Conservation (phyloP, 768 basidiomycete genomes). For the Chlorophyllum brunneum region DNA sequence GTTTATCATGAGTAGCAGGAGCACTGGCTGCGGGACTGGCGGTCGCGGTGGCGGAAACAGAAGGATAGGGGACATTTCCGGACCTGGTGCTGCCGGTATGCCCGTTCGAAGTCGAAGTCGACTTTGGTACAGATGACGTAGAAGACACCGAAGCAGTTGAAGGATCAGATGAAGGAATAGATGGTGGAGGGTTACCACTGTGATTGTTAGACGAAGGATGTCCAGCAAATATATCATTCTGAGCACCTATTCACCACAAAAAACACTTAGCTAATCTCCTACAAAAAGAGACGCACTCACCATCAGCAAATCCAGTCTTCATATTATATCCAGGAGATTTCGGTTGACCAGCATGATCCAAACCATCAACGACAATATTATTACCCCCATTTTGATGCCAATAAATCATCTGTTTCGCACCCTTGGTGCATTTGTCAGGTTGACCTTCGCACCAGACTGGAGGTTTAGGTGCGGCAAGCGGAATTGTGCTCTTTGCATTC, state of each 20-base stretch:
- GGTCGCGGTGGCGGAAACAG: not conserved
- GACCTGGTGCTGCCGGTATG: not conserved
- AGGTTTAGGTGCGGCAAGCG: constrained; percentile 38
- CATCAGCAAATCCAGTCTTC: constrained; percentile 45
- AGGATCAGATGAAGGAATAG: not conserved
- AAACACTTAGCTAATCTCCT: not conserved
- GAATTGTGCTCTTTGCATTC: constrained; percentile 32
- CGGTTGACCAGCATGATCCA: constrained; percentile 31
- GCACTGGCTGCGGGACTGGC: too few species aligned
- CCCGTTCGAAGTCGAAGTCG: not conserved
- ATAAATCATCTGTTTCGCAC: constrained; percentile 53
- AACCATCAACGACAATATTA: constrained; percentile 42
- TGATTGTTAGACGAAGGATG: not conserved
- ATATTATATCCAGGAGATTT: constrained; percentile 48
- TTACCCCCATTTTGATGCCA: constrained; percentile 49
- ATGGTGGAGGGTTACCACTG: too few species aligned
- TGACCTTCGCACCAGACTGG: constrained; percentile 52
- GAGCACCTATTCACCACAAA: constrained; percentile 3
- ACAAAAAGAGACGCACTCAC: constrained; percentile 24
- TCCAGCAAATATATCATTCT: constrained; percentile 10
- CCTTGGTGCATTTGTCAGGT: constrained; percentile 35
- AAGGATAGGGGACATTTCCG: not conserved
- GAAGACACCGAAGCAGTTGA: too few species aligned
- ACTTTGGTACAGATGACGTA: too few species aligned
- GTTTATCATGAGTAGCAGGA: not conserved